Conservation (phyloP, 352 stramenopile species). For the Nothophytophthora sp. region DNA sequence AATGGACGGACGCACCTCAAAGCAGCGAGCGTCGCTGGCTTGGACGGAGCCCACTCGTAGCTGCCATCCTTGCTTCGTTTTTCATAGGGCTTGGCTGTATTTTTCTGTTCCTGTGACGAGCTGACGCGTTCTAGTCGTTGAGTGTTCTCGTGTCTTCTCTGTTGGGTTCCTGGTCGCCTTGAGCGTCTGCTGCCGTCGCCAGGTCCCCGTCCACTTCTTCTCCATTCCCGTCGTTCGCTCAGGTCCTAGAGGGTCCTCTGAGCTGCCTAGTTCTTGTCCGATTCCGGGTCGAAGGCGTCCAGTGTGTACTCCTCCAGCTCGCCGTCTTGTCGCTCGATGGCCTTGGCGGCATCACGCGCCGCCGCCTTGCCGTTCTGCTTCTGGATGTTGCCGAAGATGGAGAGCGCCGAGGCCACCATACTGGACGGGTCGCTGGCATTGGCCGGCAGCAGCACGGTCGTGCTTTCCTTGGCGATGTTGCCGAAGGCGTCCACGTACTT, state of each 20-base stretch:
- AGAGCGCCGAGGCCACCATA: conserved; percentile 90
- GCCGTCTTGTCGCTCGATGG: conserved; percentile 7
- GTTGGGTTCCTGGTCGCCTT: no score
- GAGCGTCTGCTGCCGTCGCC: no score
- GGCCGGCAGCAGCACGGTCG: conserved; percentile 79
- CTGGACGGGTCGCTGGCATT: conserved; percentile 84
- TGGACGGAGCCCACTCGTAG: no score
- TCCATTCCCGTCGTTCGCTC: no score
- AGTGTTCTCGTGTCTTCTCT: no score
- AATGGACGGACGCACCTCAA: no score
- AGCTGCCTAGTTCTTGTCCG: conserved; percentile 27
- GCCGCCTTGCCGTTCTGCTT: conserved; percentile 60
- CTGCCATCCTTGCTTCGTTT: no score
- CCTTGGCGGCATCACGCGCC: conserved; percentile 20
- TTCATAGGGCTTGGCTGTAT: no score
- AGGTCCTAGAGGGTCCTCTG: conserved; percentile 1
- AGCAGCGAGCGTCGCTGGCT: no score
- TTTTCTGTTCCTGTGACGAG: no score
- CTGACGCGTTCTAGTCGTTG: no score
- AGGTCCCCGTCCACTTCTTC: no score
- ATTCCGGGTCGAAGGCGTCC: conserved; percentile 48
- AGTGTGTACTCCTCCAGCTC: conserved; percentile 63
- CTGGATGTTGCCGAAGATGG: conserved; percentile 89
- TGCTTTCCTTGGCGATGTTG: conserved; percentile 90
- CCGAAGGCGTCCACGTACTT: conserved; percentile 93